phyloP scores from a whole-genome alignment of 2,329 filamentous ascomycete genomes.

The Aspergillus pseudoglaucus region DNA sequence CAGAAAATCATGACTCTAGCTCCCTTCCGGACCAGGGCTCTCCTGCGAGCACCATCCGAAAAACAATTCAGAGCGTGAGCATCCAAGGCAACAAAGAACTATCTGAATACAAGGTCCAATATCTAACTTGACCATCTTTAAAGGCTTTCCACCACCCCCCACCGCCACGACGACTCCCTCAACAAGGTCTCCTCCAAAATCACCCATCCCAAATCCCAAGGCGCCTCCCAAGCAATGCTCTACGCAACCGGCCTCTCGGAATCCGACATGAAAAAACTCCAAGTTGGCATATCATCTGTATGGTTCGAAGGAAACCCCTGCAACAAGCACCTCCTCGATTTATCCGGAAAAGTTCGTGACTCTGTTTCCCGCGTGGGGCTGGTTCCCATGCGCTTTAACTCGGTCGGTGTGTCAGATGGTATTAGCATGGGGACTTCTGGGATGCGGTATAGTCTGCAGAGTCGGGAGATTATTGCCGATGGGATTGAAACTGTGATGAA shows the following conservation, averaged over 20 bases:
- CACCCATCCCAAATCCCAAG: slow-evolving; percentile 93
- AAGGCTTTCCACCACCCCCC: too few relatives aligned
- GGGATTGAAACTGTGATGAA: slow-evolving; percentile 97
- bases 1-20: too few relatives aligned
- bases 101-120: too few relatives aligned
- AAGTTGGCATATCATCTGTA: slow-evolving; percentile 91
- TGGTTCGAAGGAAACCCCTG: slow-evolving; percentile 98
- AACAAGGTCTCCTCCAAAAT: slow-evolving; percentile 76
- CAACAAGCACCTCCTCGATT: slow-evolving; percentile 92
- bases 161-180: slow-evolving; percentile 29
- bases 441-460: slow-evolving; percentile 90
- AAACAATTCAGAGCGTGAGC: too few relatives aligned
- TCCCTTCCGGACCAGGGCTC: too few relatives aligned
- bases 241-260: slow-evolving; percentile 83
- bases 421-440: slow-evolving; percentile 96
- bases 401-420: slow-evolving; percentile 87
- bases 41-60: too few relatives aligned
- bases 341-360: slow-evolving; percentile 67
- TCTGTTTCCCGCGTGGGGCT: slow-evolving; percentile 66
- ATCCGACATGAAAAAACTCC: slow-evolving; percentile 82
- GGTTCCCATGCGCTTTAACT: slow-evolving; percentile 93
- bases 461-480: slow-evolving; percentile 89
- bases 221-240: slow-evolving; percentile 94
- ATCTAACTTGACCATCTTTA: too few relatives aligned
- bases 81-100: too few relatives aligned